Percentiles rank a stretch among this genome's conserved stretches.
Evolutionary conservation across 768 basidiomycete genomes (phyloP).

Genomic region (Suillus alpinus): DNA sequence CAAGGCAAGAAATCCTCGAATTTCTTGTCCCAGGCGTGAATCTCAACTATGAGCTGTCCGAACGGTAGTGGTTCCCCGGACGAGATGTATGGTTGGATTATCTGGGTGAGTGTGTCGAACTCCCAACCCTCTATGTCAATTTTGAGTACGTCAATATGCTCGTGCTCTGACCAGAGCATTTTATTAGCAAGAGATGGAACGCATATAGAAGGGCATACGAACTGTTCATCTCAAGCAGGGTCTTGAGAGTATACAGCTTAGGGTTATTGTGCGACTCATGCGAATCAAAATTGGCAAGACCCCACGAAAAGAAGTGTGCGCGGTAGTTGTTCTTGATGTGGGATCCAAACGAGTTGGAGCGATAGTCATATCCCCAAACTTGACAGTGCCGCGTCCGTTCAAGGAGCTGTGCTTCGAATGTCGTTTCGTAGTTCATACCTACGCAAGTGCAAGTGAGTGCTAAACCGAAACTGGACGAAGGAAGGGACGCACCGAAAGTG

Average conservation of each 20-base stretch:
- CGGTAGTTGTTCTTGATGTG: slow-evolving; percentile 34
- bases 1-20: slow-evolving; percentile 38
- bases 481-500: slow-evolving; percentile 46
- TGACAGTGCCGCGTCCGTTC: slow-evolving; percentile 45
- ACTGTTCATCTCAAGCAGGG: slow-evolving; percentile 44
- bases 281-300: slow-evolving; percentile 37
- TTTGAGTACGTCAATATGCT: slow-evolving; percentile 40
- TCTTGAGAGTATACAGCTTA: slow-evolving; percentile 45
- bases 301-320: slow-evolving; percentile 42
- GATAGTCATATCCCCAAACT: slow-evolving; percentile 62
- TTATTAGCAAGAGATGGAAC: not conserved
- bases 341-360: slow-evolving; percentile 31
- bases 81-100: slow-evolving; percentile 36
- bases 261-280: slow-evolving; percentile 30
- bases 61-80: slow-evolving; percentile 40
- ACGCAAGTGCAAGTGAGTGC: not conserved
- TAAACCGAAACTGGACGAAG: not conserved
- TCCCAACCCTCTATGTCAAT: slow-evolving; percentile 50
- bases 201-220: slow-evolving; percentile 8
- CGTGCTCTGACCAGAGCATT: slow-evolving; percentile 25
- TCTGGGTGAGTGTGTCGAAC: slow-evolving; percentile 39
- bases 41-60: slow-evolving; percentile 46
- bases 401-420: slow-evolving; percentile 60
- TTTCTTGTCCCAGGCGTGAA: slow-evolving; percentile 38
- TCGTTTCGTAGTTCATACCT: slow-evolving; percentile 59